Percentiles rank a stretch among this genome's conserved stretches.
phyloP scores from a whole-genome alignment of 257 asterid genomes.

The Nicotiana paniculata region DNA sequence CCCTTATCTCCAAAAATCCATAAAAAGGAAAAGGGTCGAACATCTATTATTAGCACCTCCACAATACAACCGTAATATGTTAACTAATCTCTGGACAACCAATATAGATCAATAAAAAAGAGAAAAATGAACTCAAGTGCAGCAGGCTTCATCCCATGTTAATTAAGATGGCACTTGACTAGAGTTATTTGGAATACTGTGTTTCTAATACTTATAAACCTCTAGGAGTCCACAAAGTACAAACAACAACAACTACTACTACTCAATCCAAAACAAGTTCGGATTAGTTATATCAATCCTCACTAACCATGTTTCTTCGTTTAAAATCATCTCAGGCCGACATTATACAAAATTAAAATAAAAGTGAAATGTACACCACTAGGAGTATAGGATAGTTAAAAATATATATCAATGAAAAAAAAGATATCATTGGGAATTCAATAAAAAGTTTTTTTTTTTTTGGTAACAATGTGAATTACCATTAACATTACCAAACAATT shows the following conservation, averaged over 20 bases:
- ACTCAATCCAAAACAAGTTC: no score
- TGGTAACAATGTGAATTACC: no score
- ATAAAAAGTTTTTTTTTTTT: no score
- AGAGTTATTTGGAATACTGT: neutral
- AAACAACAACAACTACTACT: no score
- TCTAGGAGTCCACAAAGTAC: neutral
- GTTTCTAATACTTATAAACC: neutral
- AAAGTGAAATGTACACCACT: no score
- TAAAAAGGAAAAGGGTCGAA: neutral
- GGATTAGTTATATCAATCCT: no score
- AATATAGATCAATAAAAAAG: neutral
- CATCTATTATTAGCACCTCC: neutral
- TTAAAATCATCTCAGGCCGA: no score
- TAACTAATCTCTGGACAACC: neutral
- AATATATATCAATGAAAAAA: no score
- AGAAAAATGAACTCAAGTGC: neutral
- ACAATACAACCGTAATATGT: neutral
- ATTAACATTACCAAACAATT: no score
- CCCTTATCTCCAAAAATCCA: conserved; percentile 44
- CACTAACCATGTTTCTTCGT: no score
- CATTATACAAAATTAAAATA: no score
- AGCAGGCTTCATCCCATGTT: neutral
- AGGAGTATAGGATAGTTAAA: no score
- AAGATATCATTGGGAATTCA: neutral
- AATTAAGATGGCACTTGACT: neutral